Evolutionary conservation across 2,329 filamentous ascomycete species (phyloP).

Genomic region (Emydomyces testavorans): DNA sequence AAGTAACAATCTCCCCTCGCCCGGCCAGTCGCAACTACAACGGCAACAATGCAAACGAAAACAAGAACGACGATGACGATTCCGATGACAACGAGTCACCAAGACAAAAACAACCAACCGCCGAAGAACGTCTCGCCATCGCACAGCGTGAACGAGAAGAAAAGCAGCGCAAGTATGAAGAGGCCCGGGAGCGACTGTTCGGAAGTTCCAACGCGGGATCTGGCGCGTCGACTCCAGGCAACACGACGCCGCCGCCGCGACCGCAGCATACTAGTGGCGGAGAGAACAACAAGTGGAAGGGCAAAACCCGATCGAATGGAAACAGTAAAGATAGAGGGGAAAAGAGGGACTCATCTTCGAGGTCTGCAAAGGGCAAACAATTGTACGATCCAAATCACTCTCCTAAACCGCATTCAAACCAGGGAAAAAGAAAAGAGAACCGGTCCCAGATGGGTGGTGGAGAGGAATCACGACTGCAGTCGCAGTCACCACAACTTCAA

Average conservation of each 20-base stretch:
- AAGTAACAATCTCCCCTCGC: constrained; percentile 32
- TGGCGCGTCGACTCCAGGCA: constrained; percentile 49
- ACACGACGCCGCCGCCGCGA: constrained; percentile 47
- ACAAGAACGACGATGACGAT: constrained; percentile 34
- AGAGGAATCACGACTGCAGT: constrained; percentile 2
- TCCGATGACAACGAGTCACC: constrained; percentile 32
- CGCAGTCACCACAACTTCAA: constrained; percentile 30
- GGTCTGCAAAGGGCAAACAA: constrained; percentile 39
- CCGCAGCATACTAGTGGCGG: constrained; percentile 25
- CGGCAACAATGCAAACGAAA: constrained; percentile 11
- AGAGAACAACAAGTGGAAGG: constrained; percentile 35
- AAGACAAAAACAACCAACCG: constrained; percentile 46
- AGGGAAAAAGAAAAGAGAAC: constrained; percentile 36
- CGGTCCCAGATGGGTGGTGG: constrained; percentile 8
- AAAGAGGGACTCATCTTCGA: constrained; percentile 35
- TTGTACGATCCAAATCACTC: constrained; percentile 68
- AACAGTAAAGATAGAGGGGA: constrained; percentile 33
- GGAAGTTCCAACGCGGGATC: constrained; percentile 42
- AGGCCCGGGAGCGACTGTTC: constrained; percentile 78
- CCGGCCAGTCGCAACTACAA: not conserved
- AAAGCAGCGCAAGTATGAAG: constrained; percentile 81
- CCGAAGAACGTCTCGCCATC: constrained; percentile 66
- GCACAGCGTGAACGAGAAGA: constrained; percentile 73
- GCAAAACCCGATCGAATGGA: constrained; percentile 20
- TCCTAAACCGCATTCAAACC: constrained; percentile 48